Base-by-base conservation (phyloP, 805 yeast species). In the Candida peoriensis region DNA sequence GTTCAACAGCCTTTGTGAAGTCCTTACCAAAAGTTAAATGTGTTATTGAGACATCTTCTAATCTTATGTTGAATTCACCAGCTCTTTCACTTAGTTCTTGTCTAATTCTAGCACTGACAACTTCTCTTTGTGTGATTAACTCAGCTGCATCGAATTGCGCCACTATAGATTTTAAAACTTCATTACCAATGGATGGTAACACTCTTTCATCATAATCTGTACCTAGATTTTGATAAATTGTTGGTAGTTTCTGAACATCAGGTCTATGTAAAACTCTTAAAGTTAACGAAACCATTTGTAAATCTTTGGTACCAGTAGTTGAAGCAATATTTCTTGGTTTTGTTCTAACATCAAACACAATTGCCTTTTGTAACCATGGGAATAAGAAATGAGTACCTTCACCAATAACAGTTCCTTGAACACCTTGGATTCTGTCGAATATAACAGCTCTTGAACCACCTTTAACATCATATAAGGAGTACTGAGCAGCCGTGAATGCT, bases 1-100 rank as follows among this genome's bases (percentile, higher is more conserved):
- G 95, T 66, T 93, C 98, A 41, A 93, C 98, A 22, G 98, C 97
- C 63, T 85, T 89, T 36, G 98, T 93, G 69, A 93, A 93, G 58
- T 93, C 98, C 46, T 73, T 75, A 35, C 98, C 97, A 60, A 93
- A 93, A 1, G 97, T 86, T 86, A 93, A 81, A 64, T 93, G 98
- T 12, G 98, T 93, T 48, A 93, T 93, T 18, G 96, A 85, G 34
- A 93, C 98, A 63, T 93, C 98, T 63, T 93, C 98, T 48, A 93
- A 74, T 57, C 74, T 82, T 56, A 93, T 89, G 63, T 83, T 76
- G 68, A 93, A 93, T 63, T 93, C 97, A 39, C 62, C 60, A 11
- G 97, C 95, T 55, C 98, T 75, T 44, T 69, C 67, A 32, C 83
- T 72, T 46, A 93, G 74, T 58, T 93, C 98, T 52, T 76, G 80